These are phyloP conservation scores for Dictyostelium firmibasis DNA, from an alignment of 78 protist species.

Conservation along the genomic window DNA sequence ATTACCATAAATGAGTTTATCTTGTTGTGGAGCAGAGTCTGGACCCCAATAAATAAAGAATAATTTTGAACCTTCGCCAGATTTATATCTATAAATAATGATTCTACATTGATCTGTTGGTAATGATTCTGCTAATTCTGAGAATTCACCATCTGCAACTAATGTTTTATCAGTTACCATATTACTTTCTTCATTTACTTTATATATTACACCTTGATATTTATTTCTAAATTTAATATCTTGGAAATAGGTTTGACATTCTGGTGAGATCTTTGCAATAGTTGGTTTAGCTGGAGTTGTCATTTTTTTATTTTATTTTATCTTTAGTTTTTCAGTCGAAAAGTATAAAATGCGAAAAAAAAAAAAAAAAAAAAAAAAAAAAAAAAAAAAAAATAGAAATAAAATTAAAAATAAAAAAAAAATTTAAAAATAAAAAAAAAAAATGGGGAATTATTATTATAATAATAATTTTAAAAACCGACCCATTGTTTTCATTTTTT, in stretches of 20 bases:
- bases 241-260: background rate
- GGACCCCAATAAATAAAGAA: background rate
- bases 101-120: background rate
- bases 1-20: background rate
- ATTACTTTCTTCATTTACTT: background rate
- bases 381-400: too few species aligned
- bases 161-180: background rate
- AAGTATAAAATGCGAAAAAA: background rate
- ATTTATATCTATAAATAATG: background rate
- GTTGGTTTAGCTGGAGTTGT: background rate
- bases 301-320: background rate
- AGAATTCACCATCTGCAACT: background rate
- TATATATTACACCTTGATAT: background rate
- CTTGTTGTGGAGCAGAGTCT: background rate
- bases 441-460: too few species aligned
- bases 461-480: background rate
- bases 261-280: background rate
- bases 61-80: background rate
- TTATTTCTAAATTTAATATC: background rate
- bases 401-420: too few species aligned
- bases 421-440: too few species aligned
- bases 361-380: too few species aligned
- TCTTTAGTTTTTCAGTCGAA: background rate
- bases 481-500: background rate
- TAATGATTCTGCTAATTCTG: background rate